These are phyloP conservation scores for Cinchona pubescens DNA, from an alignment of 257 asterid genomes.

Conservation along the genomic window DNA sequence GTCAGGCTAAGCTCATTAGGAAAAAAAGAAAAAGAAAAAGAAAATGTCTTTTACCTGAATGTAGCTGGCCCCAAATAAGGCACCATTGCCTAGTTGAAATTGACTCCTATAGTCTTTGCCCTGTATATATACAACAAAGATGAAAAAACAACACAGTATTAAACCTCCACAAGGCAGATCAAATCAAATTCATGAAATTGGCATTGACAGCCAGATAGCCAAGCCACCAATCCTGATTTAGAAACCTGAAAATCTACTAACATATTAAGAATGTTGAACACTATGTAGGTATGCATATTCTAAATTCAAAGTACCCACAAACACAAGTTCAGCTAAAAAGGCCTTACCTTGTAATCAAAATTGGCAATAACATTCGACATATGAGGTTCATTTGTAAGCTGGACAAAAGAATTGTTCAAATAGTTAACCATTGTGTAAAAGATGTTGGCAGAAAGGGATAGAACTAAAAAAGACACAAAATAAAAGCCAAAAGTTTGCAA, in stretches of 20 bases:
- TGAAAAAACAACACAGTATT: background rate
- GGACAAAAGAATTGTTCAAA: constrained; percentile 25
- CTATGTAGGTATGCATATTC: background rate
- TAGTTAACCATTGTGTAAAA: background rate
- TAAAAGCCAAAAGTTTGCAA: constrained; percentile 13
- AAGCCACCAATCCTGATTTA: background rate
- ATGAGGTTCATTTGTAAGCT: constrained; percentile 91
- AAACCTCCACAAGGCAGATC: background rate
- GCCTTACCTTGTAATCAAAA: constrained; percentile 88
- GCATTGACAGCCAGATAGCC: background rate
- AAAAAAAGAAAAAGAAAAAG: constrained; percentile 4
- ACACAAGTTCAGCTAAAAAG: background rate
- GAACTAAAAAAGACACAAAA: background rate
- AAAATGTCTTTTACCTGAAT: constrained; percentile 82
- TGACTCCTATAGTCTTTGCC: constrained; percentile 85
- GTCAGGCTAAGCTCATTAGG: background rate
- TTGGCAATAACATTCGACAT: constrained; percentile 92
- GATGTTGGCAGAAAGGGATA: background rate
- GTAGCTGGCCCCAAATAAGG: constrained; percentile 85
- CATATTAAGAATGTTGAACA: background rate
- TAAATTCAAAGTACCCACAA: background rate
- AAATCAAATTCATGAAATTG: background rate
- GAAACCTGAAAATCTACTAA: background rate
- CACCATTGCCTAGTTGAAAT: constrained; percentile 83
- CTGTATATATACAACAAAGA: constrained; percentile 39